A percentile compares a stretch with the other conserved stretches of the same genome.
Conservation (phyloP, 192 early-diverging fungal genomes). For the Lunasporangiospora selenospora region DNA sequence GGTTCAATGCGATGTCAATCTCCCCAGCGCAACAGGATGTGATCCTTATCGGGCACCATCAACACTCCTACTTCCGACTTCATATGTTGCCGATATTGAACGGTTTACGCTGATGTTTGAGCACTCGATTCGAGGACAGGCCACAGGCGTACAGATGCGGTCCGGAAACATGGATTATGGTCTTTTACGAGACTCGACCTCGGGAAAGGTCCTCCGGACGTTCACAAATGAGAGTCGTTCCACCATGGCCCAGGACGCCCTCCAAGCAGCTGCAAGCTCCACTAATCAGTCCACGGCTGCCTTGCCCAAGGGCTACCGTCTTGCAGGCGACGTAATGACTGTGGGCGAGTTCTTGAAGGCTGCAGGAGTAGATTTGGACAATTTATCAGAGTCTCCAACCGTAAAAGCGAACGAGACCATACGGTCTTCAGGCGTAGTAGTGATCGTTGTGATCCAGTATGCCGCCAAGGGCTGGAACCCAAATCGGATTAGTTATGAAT, state of each 20-base stretch:
- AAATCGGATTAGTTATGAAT: constrained; percentile 43
- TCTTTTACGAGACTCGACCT: constrained; percentile 16
- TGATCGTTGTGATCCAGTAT: constrained; percentile 52
- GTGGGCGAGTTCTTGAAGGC: constrained; percentile 44
- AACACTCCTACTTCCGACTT: constrained; percentile 11
- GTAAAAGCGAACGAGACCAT: constrained; percentile 28
- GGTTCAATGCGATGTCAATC: constrained; percentile 15
- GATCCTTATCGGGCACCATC: constrained; percentile 9
- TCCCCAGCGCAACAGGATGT: constrained; percentile 22
- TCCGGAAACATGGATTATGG: constrained; percentile 46
- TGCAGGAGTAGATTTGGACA: constrained; percentile 37
- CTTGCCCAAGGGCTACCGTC: too few relatives aligned
- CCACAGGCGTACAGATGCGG: constrained; percentile 45
- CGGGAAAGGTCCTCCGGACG: constrained; percentile 24
- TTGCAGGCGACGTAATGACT: constrained; percentile 47
- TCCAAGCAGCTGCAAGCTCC: too few relatives aligned
- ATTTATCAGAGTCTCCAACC: constrained; percentile 14
- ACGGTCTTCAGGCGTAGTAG: constrained; percentile 45
- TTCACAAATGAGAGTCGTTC: constrained; percentile 28
- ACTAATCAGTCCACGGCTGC: too few relatives aligned
- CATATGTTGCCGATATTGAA: constrained; percentile 50
- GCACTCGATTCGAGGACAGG: constrained; percentile 49
- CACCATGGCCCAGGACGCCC: too few relatives aligned
- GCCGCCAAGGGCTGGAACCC: constrained; percentile 44
- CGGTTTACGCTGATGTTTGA: constrained; percentile 51